Base-by-base conservation (phyloP, 2,329 filamentous ascomycete genomes). In the Cladosporium phlei region DNA sequence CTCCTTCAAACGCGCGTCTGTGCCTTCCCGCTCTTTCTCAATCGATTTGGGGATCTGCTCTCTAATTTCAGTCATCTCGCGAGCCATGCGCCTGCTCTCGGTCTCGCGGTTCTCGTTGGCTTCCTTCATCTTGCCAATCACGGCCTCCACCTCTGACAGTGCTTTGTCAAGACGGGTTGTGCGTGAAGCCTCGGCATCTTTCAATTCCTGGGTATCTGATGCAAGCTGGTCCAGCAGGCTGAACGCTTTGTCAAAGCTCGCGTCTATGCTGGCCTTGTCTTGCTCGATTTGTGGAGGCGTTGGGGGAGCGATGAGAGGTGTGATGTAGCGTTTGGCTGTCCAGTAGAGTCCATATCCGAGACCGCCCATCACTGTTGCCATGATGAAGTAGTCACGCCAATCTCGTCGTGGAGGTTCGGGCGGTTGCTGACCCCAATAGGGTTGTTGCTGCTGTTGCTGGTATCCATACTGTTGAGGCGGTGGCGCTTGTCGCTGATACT, bases 351-450 rank as follows among this genome's bases (percentile, higher is more conserved):
- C 91, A 61, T 96, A 97, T 29, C 88, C 79, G 16, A 96, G 83
- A 38, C 90, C 88, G 48, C 89, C 85, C 52, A 94, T 85, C 10
- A 97, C 87, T 0, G 93, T 98, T 6, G 93, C 93, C 88, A 97
- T 95, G 68, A 98, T 97, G 69, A 98, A 98, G 86, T 89, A 97
- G 65, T 98, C 93, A 52, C 94, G 80, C 93, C 93, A 98, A 69
- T 98, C 93, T 61, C 93, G 77, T 63, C 82, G 83, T 3, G 89
- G 89, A 2, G 82, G 69, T 46, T 77, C 73, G 1, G 76, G 76
- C 3, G 78, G 73, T 6, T 75, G 77, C 55, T 76, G 71, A 52
- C 64, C 66, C 73, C 73, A 77, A 59, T 73, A 79, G 57, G 72
- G 76, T 35, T 50, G 52, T 53, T 67, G 66, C 50, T 67, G 59